Conservation (phyloP, 225 moss, liverwort and hornwort genomes). For the Ulota crispa region DNA sequence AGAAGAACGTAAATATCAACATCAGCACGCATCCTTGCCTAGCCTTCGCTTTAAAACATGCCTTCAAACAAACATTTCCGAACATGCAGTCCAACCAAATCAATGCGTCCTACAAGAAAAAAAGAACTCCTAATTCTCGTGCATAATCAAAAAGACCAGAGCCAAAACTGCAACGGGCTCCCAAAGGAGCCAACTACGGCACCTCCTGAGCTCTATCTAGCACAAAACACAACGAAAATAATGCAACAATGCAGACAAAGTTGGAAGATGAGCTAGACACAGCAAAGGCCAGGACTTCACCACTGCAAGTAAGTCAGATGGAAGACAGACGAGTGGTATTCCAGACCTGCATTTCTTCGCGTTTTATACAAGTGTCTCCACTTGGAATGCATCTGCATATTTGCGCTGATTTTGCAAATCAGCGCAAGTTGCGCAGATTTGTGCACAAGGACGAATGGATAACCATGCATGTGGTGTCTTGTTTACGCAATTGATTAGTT, state of each 20-base stretch:
- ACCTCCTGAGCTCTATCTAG: too few species aligned
- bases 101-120: too few species aligned
- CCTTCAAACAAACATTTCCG: too few species aligned
- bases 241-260: not conserved
- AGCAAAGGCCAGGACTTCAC: not conserved
- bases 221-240: too few species aligned
- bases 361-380: not conserved
- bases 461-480: not conserved
- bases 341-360: not conserved
- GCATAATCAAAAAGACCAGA: not conserved
- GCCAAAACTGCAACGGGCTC: not conserved
- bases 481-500: not conserved
- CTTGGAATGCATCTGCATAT: not conserved
- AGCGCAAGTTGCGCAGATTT: not conserved
- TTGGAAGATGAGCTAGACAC: not conserved
- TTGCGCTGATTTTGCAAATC: not conserved
- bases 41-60: not conserved
- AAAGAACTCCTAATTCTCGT: too few species aligned
- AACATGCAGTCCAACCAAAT: too few species aligned
- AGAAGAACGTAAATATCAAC: not conserved
- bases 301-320: not conserved
- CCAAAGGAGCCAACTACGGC: too few species aligned
- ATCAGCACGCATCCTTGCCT: not conserved
- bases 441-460: too few species aligned
- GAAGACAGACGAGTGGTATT: conserved; percentile 15